Conservation (phyloP, 2,329 filamentous ascomycete species). For the Penicillium sp. region DNA sequence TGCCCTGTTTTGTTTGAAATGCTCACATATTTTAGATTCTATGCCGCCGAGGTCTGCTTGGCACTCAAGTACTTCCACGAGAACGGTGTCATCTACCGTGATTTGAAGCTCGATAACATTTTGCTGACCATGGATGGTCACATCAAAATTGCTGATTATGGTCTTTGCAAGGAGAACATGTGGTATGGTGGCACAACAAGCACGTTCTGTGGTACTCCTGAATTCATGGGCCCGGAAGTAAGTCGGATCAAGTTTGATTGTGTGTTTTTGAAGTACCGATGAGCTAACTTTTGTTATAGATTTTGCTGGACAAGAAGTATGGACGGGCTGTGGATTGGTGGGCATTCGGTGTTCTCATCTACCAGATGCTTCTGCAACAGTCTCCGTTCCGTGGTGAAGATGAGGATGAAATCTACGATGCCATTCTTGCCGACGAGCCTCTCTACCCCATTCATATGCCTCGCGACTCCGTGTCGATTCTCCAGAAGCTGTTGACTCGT, state of each 20-base stretch:
- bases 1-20: neutral
- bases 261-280: neutral
- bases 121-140: slow-evolving; percentile 91
- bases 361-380: slow-evolving; percentile 99
- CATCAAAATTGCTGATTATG: slow-evolving; percentile 98
- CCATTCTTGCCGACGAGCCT: slow-evolving; percentile 94
- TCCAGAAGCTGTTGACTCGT: slow-evolving; percentile 93
- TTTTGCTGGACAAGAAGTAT: slow-evolving; percentile 97
- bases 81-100: slow-evolving; percentile 95
- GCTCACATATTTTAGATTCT: slow-evolving; percentile 64
- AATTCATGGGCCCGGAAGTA: slow-evolving; percentile 99
- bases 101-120: slow-evolving; percentile 83
- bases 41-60: slow-evolving; percentile 94
- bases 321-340: slow-evolving; percentile 98
- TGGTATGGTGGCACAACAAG: slow-evolving; percentile 97
- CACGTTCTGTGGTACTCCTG: slow-evolving; percentile 98
- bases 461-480: slow-evolving; percentile 91
- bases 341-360: slow-evolving; percentile 98
- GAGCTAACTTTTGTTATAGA: slow-evolving; percentile 54
- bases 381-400: slow-evolving; percentile 98
- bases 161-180: slow-evolving; percentile 99
- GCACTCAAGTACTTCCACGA: slow-evolving; percentile 99
- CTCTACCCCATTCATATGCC: slow-evolving; percentile 99
- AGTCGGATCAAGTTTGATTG: slow-evolving; percentile 20
- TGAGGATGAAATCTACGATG: slow-evolving; percentile 98